Base-by-base conservation (phyloP, 169 alveolate genomes). In the Plasmodium billcollinsi region DNA sequence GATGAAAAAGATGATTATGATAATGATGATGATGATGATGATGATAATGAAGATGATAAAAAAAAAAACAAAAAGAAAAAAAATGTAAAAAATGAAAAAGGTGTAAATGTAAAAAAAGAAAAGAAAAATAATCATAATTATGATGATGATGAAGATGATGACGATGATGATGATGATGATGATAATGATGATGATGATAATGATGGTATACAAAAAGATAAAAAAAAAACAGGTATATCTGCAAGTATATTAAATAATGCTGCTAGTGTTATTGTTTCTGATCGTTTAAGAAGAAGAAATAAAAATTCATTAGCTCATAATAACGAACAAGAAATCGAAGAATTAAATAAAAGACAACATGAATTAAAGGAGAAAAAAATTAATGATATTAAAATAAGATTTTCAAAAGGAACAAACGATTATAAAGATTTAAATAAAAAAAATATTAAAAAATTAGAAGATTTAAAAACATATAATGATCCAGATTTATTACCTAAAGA, bases 401-500 rank as follows among this genome's bases (percentile, higher is more conserved):
- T 92, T 18, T 94, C 95, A 69, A 94, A 94, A 71, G 97, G 91
- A 59, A 96, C 94, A 0, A 92, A 94, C 52, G 93, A 95, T 62
- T 96, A 91, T 43, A 93, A 89, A 71, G 95, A 93, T 65, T 56
- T 93, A 54, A 94, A 93, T 78, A 96, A 94, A 88, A 94, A 86
- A 71, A 94, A 90, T 45, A 94, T 93, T n/a, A 95, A 95, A 86
- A 95, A 95, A 66, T 90, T 97, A 95, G 97, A 94, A 86, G 95
- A 96, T 66, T 73, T 97, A 63, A 93, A 91, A 50, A 85, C 97
- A 63, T 97, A 95, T 88, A 92, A 94, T 52, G 93, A 91, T 45
- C 93, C 96, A 2, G 96, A 93, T 70, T 86, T 95, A 21, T 80
- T 97, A 69, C 97, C 99, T 4, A 76, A 88, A 29, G 99, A 96